Evolutionary conservation across 371 early-diverging fungal genomes (phyloP).

Genomic region (Blakeslea trispora): DNA sequence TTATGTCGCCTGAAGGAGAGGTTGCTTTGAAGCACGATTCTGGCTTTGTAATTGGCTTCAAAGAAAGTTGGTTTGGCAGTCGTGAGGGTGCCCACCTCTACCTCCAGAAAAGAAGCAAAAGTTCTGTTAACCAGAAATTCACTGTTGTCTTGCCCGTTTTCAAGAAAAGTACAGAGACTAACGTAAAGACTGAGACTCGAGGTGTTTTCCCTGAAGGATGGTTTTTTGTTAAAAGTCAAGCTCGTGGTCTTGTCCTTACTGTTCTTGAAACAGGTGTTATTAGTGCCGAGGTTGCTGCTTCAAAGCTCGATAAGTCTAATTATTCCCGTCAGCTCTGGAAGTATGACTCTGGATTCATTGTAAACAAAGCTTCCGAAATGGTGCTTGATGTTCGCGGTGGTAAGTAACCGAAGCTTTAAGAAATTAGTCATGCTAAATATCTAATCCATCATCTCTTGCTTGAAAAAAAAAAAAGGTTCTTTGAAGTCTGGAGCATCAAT

Average conservation of each 20-base stretch:
- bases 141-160: constrained; percentile 45
- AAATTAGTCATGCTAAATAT: too few relatives aligned
- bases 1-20: constrained; percentile 36
- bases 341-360: constrained; percentile 53
- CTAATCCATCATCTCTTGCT: too few relatives aligned
- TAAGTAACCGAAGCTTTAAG: too few relatives aligned
- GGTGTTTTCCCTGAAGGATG: constrained; percentile 58
- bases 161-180: constrained; percentile 27
- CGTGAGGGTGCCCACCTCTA: constrained; percentile 50
- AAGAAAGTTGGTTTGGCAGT: constrained; percentile 48
- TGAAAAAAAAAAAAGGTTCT: too few relatives aligned
- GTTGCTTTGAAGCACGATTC: constrained; percentile 41
- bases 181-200: constrained; percentile 20
- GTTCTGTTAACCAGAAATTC: constrained; percentile 35
- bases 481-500: constrained; percentile 33
- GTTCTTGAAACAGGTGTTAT: constrained; percentile 34
- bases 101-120: constrained; percentile 35
- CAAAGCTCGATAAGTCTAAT: constrained; percentile 47
- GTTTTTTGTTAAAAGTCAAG: constrained; percentile 67
- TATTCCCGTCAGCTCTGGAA: constrained; percentile 62
- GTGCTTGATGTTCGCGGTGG: constrained; percentile 63
- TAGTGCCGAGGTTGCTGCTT: constrained; percentile 46
- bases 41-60: constrained; percentile 52
- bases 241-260: constrained; percentile 48
- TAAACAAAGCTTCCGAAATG: constrained; percentile 58